These are phyloP conservation scores for Trichocladium antarcticum DNA, from an alignment of 495 filamentous ascomycete genomes.

Conservation along the genomic window DNA sequence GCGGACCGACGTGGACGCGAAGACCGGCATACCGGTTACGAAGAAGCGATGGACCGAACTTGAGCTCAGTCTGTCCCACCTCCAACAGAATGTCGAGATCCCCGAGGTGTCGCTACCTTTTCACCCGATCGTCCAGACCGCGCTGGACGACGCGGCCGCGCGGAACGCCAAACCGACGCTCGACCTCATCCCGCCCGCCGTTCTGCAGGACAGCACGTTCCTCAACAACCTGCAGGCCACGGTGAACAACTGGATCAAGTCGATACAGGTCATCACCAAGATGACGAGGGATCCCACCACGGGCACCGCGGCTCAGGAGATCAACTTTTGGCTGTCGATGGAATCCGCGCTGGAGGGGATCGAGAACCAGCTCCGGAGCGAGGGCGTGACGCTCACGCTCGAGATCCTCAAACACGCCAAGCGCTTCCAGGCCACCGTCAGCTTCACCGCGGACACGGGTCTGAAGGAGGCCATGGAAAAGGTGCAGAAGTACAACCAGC, in stretches of 20 bases:
- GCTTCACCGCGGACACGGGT: constrained; percentile 89
- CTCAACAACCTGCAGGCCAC: constrained; percentile 87
- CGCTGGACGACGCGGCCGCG: constrained; percentile 60
- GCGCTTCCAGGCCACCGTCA: constrained; percentile 89
- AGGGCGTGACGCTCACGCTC: constrained; percentile 83
- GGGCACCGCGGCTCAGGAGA: constrained; percentile 87
- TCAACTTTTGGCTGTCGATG: constrained; percentile 97
- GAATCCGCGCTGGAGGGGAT: constrained; percentile 83
- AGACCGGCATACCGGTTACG: constrained; percentile 89
- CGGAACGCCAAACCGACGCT: constrained; percentile 55
- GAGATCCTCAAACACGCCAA: constrained; percentile 92
- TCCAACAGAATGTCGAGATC: constrained; percentile 97
- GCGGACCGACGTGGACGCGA: constrained; percentile 70
- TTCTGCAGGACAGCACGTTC: constrained; percentile 76
- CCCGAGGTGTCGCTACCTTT: constrained; percentile 76
- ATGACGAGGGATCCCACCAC: constrained; percentile 79
- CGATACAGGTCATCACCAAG: constrained; percentile 93
- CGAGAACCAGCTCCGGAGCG: constrained; percentile 72
- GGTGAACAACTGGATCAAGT: constrained; percentile 96
- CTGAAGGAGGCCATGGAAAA: constrained; percentile 87
- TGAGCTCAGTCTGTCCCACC: constrained; percentile 74
- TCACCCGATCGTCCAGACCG: constrained; percentile 74
- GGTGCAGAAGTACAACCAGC: constrained; percentile 95
- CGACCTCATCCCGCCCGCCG: constrained; percentile 58
- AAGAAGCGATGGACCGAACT: constrained; percentile 93